These are phyloP conservation scores for Trifolium fragiferum DNA, from an alignment of 306 rosid species.

Conservation along the genomic window DNA sequence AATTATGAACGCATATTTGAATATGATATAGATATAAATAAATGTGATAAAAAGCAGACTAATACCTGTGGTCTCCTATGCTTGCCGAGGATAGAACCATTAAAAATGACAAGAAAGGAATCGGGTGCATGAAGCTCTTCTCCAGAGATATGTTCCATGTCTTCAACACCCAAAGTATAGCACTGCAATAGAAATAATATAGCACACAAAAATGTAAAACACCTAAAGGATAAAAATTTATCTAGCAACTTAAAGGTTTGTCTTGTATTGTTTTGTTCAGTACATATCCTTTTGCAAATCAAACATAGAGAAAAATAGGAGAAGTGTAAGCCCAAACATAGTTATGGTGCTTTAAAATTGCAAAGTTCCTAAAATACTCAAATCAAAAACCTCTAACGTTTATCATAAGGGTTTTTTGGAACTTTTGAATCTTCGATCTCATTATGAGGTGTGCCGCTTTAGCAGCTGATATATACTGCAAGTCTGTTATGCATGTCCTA, in stretches of 20 bases:
- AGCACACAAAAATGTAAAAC: constrained; percentile 32
- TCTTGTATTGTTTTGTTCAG: too few species aligned
- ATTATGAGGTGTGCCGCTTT: too few species aligned
- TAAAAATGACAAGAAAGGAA: constrained; percentile 86
- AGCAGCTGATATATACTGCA: not conserved
- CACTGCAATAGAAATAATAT: constrained; percentile 56
- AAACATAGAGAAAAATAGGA: too few species aligned
- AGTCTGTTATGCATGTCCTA: not conserved
- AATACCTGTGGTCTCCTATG: constrained; percentile 88
- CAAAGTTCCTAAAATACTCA: too few species aligned
- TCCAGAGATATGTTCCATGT: constrained; percentile 77
- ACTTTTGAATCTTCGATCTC: too few species aligned
- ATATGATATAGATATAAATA: not conserved
- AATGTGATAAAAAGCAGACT: constrained; percentile 13
- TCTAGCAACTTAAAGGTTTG: too few species aligned
- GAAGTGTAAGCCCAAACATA: too few species aligned
- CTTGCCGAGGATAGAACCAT: constrained; percentile 91
- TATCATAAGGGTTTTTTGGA: too few species aligned
- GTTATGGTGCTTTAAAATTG: too few species aligned
- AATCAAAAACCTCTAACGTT: too few species aligned
- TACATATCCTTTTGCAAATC: too few species aligned
- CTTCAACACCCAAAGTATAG: constrained; percentile 73
- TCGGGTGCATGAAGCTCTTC: constrained; percentile 89
- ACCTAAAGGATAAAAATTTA: not conserved
- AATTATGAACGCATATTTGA: not conserved